A percentile compares a stretch with the other conserved stretches of the same genome.
phyloP scores from a whole-genome alignment of 2,329 filamentous ascomycete genomes.

The Geosmithia morbida region DNA sequence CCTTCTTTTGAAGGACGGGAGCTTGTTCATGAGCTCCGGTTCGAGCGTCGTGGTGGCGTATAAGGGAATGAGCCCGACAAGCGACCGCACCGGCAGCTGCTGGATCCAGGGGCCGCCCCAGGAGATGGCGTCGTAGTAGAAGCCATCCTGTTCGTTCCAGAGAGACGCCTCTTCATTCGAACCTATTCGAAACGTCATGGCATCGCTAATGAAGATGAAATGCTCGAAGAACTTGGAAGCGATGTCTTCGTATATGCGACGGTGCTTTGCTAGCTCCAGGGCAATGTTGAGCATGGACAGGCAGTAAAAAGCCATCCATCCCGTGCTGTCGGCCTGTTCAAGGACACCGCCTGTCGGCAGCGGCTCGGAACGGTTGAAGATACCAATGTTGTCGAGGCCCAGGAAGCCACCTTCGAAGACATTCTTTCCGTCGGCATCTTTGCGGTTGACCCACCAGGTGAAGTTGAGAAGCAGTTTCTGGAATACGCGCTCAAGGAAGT shows the following conservation, averaged over 20 bases:
- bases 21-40: constrained; percentile 81
- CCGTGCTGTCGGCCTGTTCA: constrained; percentile 93
- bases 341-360: constrained; percentile 84
- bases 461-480: constrained; percentile 94
- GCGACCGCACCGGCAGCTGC: constrained; percentile 79
- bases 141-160: constrained; percentile 93
- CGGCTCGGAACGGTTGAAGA: constrained; percentile 95
- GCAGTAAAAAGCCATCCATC: constrained; percentile 98
- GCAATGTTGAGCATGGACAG: constrained; percentile 95
- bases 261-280: constrained; percentile 86
- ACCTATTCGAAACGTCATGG: constrained; percentile 73
- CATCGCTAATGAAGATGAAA: constrained; percentile 94
- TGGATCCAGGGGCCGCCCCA: constrained; percentile 91
- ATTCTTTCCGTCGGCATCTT: constrained; percentile 89
- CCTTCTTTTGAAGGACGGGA: constrained; percentile 85
- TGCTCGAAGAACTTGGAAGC: constrained; percentile 98
- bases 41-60: constrained; percentile 88
- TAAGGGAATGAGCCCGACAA: constrained; percentile 86
- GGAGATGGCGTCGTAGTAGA: constrained; percentile 97
- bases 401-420: constrained; percentile 95
- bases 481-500: constrained; percentile 92
- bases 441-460: constrained; percentile 98
- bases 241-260: constrained; percentile 90
- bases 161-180: constrained; percentile 64
- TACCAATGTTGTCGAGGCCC: constrained; percentile 88